A percentile compares a stretch with the other conserved stretches of the same genome.
phyloP scores from a whole-genome alignment of 768 basidiomycete genomes.

The Rhodotorula taiwanensis region DNA sequence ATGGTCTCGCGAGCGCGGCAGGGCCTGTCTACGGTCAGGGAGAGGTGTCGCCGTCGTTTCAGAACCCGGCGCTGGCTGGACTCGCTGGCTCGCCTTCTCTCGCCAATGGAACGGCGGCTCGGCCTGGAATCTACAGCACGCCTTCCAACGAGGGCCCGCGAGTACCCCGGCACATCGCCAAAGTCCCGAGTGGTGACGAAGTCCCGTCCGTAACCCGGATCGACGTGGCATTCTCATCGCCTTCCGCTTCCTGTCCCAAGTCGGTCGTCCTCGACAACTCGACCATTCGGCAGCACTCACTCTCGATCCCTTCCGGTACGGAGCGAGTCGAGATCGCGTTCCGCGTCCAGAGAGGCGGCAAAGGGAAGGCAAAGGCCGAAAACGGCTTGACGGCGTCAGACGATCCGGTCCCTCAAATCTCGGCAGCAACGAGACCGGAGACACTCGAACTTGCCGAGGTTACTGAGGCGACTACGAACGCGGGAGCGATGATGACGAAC shows the following conservation, averaged over 20 bases:
- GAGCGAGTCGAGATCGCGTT: constrained; percentile 9
- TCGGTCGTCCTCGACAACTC: constrained; percentile 9
- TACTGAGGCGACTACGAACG: not conserved
- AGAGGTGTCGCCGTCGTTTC: too few species aligned
- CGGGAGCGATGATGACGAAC: not conserved
- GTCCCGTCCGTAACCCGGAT: constrained; percentile 12
- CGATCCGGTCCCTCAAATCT: not conserved
- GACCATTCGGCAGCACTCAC: constrained; percentile 18
- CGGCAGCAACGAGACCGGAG: not conserved
- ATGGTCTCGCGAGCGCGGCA: not conserved
- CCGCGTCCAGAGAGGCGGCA: not conserved
- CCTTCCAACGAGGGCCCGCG: not conserved
- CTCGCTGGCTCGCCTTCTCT: not conserved
- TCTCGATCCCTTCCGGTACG: constrained; percentile 10
- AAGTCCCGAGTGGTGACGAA: not conserved
- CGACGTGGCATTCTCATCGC: not conserved
- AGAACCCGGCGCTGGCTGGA: too few species aligned
- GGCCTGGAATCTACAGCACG: not conserved
- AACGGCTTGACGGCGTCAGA: not conserved
- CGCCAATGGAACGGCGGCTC: not conserved
- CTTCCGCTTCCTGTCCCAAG: not conserved
- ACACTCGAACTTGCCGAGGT: not conserved
- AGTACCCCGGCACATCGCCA: constrained; percentile 9
- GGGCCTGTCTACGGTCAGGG: too few species aligned
- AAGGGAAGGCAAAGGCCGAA: constrained; percentile 2